Base-by-base conservation (phyloP, 176 grass and related monocot genomes). In the Echinochloa phyllopogon region DNA sequence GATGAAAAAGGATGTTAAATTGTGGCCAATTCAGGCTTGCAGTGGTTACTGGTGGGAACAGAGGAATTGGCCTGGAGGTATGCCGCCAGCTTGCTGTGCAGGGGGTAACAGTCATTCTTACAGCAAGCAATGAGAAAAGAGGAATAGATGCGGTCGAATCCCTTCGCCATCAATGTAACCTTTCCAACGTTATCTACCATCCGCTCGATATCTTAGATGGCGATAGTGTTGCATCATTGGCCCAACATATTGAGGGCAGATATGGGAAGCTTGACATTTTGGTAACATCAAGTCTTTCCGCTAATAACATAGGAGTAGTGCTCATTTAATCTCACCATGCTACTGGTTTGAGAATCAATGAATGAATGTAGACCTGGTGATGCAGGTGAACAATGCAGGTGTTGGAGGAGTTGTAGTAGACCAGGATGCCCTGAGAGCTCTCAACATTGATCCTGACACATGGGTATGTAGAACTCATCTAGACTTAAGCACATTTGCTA, bases 31-130 rank as follows among this genome's bases (percentile, higher is more conserved):
- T 77, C 76, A 94, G 89, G 44, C 53, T 94, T 84, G 89, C 87
- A 7, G 87, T 94, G 29, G 87, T 94, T 51, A 94, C 92, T 10
- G 92, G 92, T 64, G 92, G 79, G 38, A 94, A 92, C 84, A 94
- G 56, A 47, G 92, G 92, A 12, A 74, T 94, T 53, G 92, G 92
- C 66, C 59, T 89, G 3, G 89, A 92, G 65, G 83, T 92, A 23
- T 92, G 89, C 76, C 39, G 77, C 14, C 81, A 94, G 58, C 69
- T 94, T 68, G 72, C 89, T 8, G 44, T 29, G 25, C 78, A 85
- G 40, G 89, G 72, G 20, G 87, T 87, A 0, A 84, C 42, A 0
- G 92, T 89, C 65, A 87, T 94, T 52, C 80, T 94, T 36, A 94
- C 92, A 0, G 92, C 92, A 1, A 94, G 92, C 57, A 72, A 92